Conservation (phyloP, 2,329 filamentous ascomycete genomes). For the Penicillium olsonii region DNA sequence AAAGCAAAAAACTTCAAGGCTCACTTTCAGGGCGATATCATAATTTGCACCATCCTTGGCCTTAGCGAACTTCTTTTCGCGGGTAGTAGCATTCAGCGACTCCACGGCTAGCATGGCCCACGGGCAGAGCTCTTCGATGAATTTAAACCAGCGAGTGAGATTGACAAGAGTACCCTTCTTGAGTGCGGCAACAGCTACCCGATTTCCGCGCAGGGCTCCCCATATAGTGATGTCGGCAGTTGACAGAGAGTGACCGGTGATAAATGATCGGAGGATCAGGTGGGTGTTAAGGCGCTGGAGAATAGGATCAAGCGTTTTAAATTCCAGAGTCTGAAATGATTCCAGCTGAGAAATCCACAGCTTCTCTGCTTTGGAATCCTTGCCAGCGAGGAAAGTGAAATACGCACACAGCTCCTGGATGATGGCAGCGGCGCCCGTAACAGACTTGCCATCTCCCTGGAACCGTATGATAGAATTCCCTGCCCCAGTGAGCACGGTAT, state of each 20-base stretch:
- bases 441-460: constrained; percentile 30
- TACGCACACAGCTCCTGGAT: constrained; percentile 36
- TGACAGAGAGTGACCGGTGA: constrained; percentile 76
- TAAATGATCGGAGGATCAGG: constrained; percentile 80
- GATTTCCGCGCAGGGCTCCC: constrained; percentile 79
- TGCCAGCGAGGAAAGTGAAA: constrained; percentile 40
- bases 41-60: constrained; percentile 83
- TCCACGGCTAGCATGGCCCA: constrained; percentile 74
- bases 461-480: too few species aligned
- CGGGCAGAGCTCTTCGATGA: constrained; percentile 77
- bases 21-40: constrained; percentile 82
- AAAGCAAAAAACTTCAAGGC: too few species aligned
- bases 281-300: constrained; percentile 81
- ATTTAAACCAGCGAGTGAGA: constrained; percentile 82
- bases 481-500: too few species aligned
- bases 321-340: constrained; percentile 63
- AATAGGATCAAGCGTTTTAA: constrained; percentile 76
- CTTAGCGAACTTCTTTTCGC: constrained; percentile 67
- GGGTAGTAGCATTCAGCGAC: constrained; percentile 66
- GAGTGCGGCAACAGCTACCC: constrained; percentile 77
- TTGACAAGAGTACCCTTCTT: constrained; percentile 77
- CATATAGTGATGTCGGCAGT: constrained; percentile 80
- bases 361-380: constrained; percentile 42
- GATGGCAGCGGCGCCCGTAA: constrained; percentile 32
- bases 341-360: constrained; percentile 59